phyloP scores from a whole-genome alignment of 352 stramenopile species.

The Phytophthora cryptogea region DNA sequence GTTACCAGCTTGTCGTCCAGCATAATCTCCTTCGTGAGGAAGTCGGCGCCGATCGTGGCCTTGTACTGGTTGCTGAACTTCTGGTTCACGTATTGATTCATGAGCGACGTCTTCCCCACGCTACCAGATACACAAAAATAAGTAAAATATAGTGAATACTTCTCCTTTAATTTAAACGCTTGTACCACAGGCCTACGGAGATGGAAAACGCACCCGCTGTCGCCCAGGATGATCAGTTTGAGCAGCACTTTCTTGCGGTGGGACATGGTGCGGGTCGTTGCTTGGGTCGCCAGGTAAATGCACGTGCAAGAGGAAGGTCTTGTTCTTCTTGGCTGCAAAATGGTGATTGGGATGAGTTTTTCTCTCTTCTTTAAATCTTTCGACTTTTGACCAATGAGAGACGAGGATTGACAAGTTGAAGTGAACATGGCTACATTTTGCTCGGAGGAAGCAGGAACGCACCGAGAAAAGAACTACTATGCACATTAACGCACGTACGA shows the following conservation, averaged over 20 bases:
- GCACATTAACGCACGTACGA: not conserved
- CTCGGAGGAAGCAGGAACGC: too few species aligned
- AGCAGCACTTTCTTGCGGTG: conserved; percentile 96
- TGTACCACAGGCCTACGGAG: not conserved
- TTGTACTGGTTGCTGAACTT: conserved; percentile 99
- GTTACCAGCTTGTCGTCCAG: conserved; percentile 96
- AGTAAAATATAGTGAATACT: not conserved
- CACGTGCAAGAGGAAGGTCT: conserved; percentile 1
- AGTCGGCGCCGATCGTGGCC: conserved; percentile 99
- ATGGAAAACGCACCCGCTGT: conserved; percentile 90
- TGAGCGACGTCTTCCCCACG: conserved; percentile 99
- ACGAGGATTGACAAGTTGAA: conserved; percentile 18
- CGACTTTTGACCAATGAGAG: conserved; percentile 28
- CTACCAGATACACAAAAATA: conserved; percentile 45
- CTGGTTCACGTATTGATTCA: conserved; percentile 99
- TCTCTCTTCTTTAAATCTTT: conserved; percentile 17
- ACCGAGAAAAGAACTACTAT: not conserved
- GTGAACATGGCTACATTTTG: conserved; percentile 26
- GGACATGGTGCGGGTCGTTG: conserved; percentile 45
- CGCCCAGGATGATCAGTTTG: conserved; percentile 98
- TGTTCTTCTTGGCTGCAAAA: conserved; percentile 8
- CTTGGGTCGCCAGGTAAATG: conserved; percentile 7
- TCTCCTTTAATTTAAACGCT: too few species aligned
- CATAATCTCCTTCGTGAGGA: conserved; percentile 97
- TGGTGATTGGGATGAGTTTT: conserved; percentile 25